These are phyloP conservation scores for Macadamia tetraphylla DNA, from an alignment of 164 flowering plant species.

Conservation along the genomic window DNA sequence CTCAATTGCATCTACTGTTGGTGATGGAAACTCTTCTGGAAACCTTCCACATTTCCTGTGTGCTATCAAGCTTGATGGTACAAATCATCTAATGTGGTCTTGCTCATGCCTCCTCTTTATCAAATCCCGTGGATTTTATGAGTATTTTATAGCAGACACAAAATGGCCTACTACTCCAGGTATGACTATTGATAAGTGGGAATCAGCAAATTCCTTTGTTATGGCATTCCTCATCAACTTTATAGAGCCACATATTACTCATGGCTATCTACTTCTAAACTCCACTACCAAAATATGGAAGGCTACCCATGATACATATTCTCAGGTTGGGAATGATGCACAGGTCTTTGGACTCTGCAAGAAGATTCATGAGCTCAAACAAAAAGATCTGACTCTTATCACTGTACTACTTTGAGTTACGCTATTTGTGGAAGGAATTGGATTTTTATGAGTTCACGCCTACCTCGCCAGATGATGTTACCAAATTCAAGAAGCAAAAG, in stretches of 20 bases:
- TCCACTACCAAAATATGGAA: background rate
- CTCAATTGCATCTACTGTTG: too few relatives aligned
- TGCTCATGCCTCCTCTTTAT: background rate
- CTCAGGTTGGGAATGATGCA: too few relatives aligned
- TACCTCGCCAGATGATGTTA: background rate
- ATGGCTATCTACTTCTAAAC: background rate
- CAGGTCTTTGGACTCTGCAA: too few relatives aligned
- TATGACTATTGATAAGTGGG: background rate
- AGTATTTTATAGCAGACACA: background rate
- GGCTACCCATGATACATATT: too few relatives aligned
- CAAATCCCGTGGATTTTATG: background rate
- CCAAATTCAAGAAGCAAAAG: background rate
- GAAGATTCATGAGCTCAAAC: too few relatives aligned
- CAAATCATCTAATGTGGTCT: background rate
- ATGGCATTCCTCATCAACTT: background rate
- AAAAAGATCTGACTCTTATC: too few relatives aligned
- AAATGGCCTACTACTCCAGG: background rate
- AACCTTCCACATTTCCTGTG: too few relatives aligned
- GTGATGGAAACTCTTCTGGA: too few relatives aligned
- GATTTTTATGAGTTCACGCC: too few relatives aligned
- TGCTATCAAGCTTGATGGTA: background rate
- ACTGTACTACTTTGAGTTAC: too few relatives aligned
- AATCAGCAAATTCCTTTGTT: background rate
- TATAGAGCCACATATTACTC: background rate
- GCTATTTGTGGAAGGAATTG: too few relatives aligned